These are phyloP conservation scores for Hyphodiscus hymeniophilus DNA, from an alignment of 495 filamentous ascomycete genomes.

Conservation along the genomic window DNA sequence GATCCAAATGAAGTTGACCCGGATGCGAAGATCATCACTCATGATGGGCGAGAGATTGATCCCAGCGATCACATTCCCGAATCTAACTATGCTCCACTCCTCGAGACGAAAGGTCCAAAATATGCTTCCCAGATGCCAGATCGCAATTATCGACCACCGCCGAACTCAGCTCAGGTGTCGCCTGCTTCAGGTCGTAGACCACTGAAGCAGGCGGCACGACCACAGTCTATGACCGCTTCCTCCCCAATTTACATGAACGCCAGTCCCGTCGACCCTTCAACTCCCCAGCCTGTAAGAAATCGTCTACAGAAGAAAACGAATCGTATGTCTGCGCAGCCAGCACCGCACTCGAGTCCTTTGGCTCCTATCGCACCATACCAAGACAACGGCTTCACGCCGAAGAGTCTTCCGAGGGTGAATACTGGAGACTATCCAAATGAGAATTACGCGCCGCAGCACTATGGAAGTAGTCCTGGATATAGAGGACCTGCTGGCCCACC, in stretches of 20 bases:
- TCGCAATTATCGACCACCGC: constrained; percentile 33
- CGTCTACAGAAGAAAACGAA: constrained; percentile 55
- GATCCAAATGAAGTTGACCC: constrained; percentile 26
- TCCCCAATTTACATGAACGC: constrained; percentile 16
- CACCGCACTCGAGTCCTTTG: constrained; percentile 32
- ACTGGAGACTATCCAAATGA: constrained; percentile 24
- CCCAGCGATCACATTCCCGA: constrained; percentile 88
- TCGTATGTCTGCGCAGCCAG: constrained; percentile 30
- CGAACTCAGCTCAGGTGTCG: constrained; percentile 36
- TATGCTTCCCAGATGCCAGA: constrained; percentile 42
- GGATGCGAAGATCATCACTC: constrained; percentile 62
- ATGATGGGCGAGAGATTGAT: constrained; percentile 81
- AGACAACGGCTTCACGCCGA: constrained; percentile 26
- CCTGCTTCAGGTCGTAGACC: constrained; percentile 23
- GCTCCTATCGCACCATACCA: constrained; percentile 35
- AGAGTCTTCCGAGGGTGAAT: constrained; percentile 14
- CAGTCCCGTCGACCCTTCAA: constrained; percentile 23
- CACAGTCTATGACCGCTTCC: constrained; percentile 23
- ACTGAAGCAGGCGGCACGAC: constrained; percentile 19
- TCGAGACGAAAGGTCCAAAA: constrained; percentile 59
- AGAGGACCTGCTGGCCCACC: constrained; percentile 31
- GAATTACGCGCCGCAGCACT: constrained; percentile 27
- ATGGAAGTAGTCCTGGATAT: constrained; percentile 24
- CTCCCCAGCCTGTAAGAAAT: constrained; percentile 38
- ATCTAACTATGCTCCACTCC: constrained; percentile 89